These are phyloP conservation scores for Verticillium dahliae DNA, from an alignment of 2,329 filamentous ascomycete genomes.

Conservation along the genomic window DNA sequence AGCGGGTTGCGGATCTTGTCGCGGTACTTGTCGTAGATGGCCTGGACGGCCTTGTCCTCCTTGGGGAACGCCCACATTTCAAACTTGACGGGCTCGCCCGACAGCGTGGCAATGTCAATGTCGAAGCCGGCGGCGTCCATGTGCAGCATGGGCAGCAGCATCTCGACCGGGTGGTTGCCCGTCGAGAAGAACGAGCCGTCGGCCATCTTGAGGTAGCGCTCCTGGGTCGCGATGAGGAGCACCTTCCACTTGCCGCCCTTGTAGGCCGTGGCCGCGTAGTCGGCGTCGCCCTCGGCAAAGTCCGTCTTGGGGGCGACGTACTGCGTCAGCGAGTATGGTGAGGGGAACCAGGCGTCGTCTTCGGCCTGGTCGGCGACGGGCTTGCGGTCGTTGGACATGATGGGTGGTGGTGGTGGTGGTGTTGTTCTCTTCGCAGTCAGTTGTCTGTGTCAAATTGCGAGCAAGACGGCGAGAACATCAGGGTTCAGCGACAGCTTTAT, in stretches of 20 bases:
- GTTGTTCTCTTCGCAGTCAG: too few relatives aligned
- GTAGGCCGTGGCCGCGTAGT: constrained; percentile 11
- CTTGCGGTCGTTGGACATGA: constrained; percentile 8
- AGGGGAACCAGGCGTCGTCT: constrained; percentile 14
- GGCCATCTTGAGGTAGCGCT: constrained; percentile 14
- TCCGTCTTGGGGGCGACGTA: constrained; percentile 12
- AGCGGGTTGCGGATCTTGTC: constrained; percentile 12
- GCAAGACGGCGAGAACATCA: too few relatives aligned
- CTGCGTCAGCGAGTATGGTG: constrained; percentile 13
- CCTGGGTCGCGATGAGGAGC: constrained; percentile 13
- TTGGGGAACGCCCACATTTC: constrained; percentile 13
- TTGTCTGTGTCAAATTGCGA: neutral
- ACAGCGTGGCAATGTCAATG: constrained; percentile 13
- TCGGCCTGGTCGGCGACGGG: constrained; percentile 15
- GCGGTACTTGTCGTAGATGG: constrained; percentile 8
- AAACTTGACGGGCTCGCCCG: constrained; percentile 14
- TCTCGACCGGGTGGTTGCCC: constrained; percentile 15
- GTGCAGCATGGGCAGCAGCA: constrained; percentile 13
- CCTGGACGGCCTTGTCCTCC: constrained; percentile 3
- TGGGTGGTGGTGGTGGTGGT: neutral
- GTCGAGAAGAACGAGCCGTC: constrained; percentile 14
- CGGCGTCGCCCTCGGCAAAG: constrained; percentile 9
- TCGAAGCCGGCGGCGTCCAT: constrained; percentile 14
- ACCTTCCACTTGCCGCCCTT: constrained; percentile 13
- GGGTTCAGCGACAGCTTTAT: too few relatives aligned